A percentile compares a stretch with the other conserved stretches of the same genome.
Conservation (phyloP, 108 stramenopile genomes). For the Stephanodiscus triporus region DNA sequence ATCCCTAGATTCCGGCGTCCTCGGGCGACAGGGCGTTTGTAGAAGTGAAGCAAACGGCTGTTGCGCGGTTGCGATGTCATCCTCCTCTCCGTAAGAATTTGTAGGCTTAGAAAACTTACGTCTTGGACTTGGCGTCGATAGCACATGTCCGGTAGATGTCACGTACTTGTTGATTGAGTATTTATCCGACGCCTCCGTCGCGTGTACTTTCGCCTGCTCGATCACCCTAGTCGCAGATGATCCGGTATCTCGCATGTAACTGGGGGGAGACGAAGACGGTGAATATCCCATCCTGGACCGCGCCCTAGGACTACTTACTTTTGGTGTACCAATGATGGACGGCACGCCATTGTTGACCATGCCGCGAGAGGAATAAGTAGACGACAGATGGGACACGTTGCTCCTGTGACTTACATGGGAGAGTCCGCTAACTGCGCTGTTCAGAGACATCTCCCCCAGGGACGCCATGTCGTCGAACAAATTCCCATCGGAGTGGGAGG, state of each 20-base stretch:
- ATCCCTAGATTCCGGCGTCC: conserved; percentile 10
- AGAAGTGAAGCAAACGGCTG: conserved; percentile 46
- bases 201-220: conserved; percentile 5
- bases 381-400: conserved; percentile 35
- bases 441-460: conserved; percentile 40
- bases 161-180: conserved; percentile 44
- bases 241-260: conserved; percentile 25
- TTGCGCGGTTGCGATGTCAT: background rate
- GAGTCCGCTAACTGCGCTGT: conserved; percentile 49
- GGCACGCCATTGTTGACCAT: conserved; percentile 17
- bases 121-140: conserved; percentile 40
- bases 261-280: conserved; percentile 10
- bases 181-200: conserved; percentile 19
- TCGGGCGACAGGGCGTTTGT: conserved; percentile 28
- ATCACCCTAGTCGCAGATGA: conserved; percentile 8
- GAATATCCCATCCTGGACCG: conserved; percentile 15
- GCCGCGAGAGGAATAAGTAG: conserved; percentile 29
- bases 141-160: conserved; percentile 35
- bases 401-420: conserved; percentile 42
- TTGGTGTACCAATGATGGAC: conserved; percentile 38
- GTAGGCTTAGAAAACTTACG: conserved; percentile 8
- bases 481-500: conserved; percentile 39
- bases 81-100: background rate
- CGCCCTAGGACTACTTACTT: conserved; percentile 10
- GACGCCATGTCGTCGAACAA: conserved; percentile 41